Evolutionary conservation across 352 stramenopile genomes (phyloP).

Genomic region (Bremia lactucae): DNA sequence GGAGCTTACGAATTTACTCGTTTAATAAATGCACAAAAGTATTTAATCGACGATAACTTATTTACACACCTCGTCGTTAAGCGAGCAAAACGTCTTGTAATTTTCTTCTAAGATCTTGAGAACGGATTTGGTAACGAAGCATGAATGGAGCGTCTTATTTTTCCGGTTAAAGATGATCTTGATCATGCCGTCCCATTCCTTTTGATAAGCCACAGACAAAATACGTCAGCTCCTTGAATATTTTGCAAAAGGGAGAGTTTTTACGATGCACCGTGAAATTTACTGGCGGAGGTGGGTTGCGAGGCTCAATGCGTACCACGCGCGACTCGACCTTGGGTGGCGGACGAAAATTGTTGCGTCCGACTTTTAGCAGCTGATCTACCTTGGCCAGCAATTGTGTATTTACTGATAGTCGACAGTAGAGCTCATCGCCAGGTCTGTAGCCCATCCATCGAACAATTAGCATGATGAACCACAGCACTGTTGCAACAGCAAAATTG

Average conservation of each 20-base stretch:
- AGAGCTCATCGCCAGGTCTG: constrained; percentile 92
- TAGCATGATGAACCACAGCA: not conserved
- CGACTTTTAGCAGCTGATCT: constrained; percentile 96
- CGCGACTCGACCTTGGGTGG: constrained; percentile 95
- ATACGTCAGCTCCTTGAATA: constrained; percentile 1
- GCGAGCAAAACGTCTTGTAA: constrained; percentile 90
- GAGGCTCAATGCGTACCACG: constrained; percentile 94
- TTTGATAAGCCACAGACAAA: constrained; percentile 3
- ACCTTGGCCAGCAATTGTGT: constrained; percentile 98
- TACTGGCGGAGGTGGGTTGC: constrained; percentile 96
- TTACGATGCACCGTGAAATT: constrained; percentile 89
- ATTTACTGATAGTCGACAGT: constrained; percentile 98
- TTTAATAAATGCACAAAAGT: not conserved
- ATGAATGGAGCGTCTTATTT: constrained; percentile 97
- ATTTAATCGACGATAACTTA: not conserved
- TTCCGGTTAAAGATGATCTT: constrained; percentile 99
- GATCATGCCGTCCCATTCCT: constrained; percentile 99
- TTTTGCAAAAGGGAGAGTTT: not conserved
- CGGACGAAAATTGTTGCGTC: constrained; percentile 99
- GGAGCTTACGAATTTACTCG: constrained; percentile 27
- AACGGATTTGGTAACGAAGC: constrained; percentile 95
- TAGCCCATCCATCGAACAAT: constrained; percentile 3
- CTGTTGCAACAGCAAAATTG: not conserved
- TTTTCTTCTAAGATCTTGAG: constrained; percentile 94
- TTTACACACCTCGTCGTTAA: constrained; percentile 80